Evolutionary conservation across 2,329 filamentous ascomycete species (phyloP).

Genomic region (Achaetomium macrosporum): DNA sequence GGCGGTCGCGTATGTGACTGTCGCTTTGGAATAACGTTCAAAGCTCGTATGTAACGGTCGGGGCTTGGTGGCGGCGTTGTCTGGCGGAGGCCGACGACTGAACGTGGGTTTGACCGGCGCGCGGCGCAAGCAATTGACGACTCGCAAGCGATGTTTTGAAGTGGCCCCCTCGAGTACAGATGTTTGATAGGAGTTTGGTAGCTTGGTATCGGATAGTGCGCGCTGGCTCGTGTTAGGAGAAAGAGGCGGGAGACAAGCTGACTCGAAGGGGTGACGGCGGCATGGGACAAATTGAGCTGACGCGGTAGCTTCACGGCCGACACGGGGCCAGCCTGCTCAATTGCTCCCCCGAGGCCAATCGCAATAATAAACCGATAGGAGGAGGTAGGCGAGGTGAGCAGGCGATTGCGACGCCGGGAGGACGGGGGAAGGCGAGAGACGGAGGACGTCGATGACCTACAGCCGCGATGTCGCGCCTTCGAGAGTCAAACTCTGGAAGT

Average conservation of each 20-base stretch:
- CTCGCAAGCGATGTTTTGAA: not conserved
- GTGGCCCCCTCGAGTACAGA: not conserved
- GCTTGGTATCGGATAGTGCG: not conserved
- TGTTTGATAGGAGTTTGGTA: not conserved
- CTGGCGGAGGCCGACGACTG: not conserved
- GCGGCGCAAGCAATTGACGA: not conserved
- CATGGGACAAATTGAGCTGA: constrained; percentile 3
- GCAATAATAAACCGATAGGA: not conserved
- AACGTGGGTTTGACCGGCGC: not conserved
- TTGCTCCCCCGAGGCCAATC: constrained; percentile 8
- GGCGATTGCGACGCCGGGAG: constrained; percentile 4
- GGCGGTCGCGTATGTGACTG: not conserved
- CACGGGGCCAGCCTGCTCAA: not conserved
- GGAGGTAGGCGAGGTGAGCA: not conserved
- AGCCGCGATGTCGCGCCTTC: not conserved
- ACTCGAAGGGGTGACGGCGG: not conserved
- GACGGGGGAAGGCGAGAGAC: constrained; percentile 1
- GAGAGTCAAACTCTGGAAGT: constrained; percentile 13
- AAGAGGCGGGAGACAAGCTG: not conserved
- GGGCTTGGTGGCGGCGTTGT: too few species aligned
- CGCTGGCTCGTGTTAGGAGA: not conserved
- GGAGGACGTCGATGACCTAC: not conserved
- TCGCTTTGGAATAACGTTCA: too few species aligned
- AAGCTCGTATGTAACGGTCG: too few species aligned
- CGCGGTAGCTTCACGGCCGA: not conserved